Percentiles rank a stretch among this genome's conserved stretches.
These are phyloP conservation scores for Biancaea sappan DNA, from an alignment of 306 rosid genomes.

Conservation along the genomic window DNA sequence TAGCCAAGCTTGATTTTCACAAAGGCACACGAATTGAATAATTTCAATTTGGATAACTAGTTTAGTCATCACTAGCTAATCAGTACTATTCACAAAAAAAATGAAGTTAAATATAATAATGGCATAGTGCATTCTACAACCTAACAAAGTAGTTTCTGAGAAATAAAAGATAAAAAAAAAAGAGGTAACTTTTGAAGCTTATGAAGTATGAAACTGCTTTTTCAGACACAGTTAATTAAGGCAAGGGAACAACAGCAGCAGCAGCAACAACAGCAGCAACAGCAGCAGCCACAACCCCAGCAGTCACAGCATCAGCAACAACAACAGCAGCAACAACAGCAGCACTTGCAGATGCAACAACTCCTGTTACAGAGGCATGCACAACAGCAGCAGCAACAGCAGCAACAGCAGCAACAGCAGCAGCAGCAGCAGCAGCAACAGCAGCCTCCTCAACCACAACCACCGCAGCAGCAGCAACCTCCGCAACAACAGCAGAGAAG, in stretches of 20 bases:
- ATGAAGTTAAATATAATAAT: neutral
- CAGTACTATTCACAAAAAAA: neutral
- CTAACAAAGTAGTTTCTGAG: neutral
- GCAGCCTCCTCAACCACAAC: constrained; percentile 40
- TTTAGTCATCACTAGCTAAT: neutral
- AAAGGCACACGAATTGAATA: neutral
- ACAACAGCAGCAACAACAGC: constrained; percentile 62
- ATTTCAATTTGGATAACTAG: neutral
- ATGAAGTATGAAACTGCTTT: constrained; percentile 34
- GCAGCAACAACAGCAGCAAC: constrained; percentile 63
- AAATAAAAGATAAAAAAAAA: neutral
- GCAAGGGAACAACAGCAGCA: constrained; percentile 91
- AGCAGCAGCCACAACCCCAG: constrained; percentile 36
- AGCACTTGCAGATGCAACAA: constrained; percentile 80
- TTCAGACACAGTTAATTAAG: constrained; percentile 86
- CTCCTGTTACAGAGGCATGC: constrained; percentile 69
- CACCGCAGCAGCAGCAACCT: constrained; percentile 49
- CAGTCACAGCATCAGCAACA: constrained; percentile 52
- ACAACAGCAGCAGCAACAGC: constrained; percentile 78
- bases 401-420: constrained; percentile 82
- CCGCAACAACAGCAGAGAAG: constrained; percentile 76
- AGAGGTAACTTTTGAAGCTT: constrained; percentile 36
- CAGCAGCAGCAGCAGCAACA: constrained; percentile 57
- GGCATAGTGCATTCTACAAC: neutral
- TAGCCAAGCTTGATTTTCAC: neutral